Evolutionary conservation across 139 green algal genomes (phyloP).

Genomic region (Coccomyxa sp.): DNA sequence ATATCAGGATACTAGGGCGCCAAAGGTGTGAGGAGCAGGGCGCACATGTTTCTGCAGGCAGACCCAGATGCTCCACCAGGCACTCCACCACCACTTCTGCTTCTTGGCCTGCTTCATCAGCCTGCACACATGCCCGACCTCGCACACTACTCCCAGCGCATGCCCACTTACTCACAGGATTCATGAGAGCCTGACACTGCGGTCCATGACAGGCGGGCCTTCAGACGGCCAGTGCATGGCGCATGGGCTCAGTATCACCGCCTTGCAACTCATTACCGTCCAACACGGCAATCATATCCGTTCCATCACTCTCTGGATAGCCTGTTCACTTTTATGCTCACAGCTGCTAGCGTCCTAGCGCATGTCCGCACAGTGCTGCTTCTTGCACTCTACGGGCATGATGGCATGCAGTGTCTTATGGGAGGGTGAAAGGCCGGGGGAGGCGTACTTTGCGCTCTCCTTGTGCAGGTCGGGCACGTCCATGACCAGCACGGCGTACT

Average conservation of each 20-base stretch:
- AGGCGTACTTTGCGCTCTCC: slow-evolving; percentile 4
- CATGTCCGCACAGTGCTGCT: too few species aligned
- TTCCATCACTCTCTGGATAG: not conserved
- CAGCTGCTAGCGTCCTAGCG: too few species aligned
- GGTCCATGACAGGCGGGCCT: too few species aligned
- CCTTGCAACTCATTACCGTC: too few species aligned
- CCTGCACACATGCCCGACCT: not conserved
- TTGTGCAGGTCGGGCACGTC: slow-evolving; percentile 33
- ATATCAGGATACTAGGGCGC: not conserved
- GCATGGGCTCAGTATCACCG: too few species aligned
- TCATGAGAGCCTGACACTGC: too few species aligned
- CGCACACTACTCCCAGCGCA: too few species aligned
- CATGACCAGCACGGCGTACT: slow-evolving; percentile 57
- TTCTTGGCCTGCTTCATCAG: not conserved
- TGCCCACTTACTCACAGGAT: too few species aligned
- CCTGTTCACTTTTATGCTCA: too few species aligned
- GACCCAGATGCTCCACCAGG: not conserved
- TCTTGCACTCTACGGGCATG: too few species aligned
- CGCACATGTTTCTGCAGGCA: not conserved
- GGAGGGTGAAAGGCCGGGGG: not conserved
- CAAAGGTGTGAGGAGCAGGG: not conserved
- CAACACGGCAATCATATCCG: not conserved
- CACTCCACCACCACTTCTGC: not conserved
- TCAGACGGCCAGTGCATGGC: too few species aligned
- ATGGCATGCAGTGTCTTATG: too few species aligned